Percentiles rank a stretch among this genome's conserved stretches.
Evolutionary conservation across 306 rosid species (phyloP).

Genomic region (Cucumis melo): DNA sequence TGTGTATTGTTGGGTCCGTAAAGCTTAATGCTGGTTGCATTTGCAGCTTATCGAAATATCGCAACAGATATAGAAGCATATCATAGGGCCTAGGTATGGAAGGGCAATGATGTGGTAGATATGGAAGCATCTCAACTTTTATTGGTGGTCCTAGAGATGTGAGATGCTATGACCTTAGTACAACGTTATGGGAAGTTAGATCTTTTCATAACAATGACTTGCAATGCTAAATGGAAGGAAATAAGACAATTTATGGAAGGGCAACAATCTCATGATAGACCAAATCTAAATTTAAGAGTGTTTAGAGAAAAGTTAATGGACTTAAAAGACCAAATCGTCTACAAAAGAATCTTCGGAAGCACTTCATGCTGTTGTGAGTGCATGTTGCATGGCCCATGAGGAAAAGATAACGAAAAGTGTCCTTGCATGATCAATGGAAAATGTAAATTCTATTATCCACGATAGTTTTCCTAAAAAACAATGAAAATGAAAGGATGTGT

Average conservation of each 20-base stretch:
- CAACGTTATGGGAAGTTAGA: not conserved
- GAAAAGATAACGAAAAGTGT: not conserved
- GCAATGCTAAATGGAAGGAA: not conserved
- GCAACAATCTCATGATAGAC: not conserved
- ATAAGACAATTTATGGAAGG: not conserved
- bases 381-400: not conserved
- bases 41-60: too few relatives aligned
- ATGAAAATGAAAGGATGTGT: not conserved
- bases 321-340: not conserved
- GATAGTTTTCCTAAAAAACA: not conserved
- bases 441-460: not conserved
- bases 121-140: too few relatives aligned
- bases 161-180: not conserved
- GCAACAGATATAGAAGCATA: too few relatives aligned
- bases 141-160: not conserved
- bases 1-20: too few relatives aligned
- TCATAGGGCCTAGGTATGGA: too few relatives aligned
- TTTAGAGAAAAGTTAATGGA: not conserved
- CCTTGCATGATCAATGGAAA: not conserved
- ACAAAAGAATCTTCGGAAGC: not conserved
- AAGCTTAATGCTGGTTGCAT: too few relatives aligned
- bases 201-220: not conserved
- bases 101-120: too few relatives aligned
- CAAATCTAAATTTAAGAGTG: not conserved
- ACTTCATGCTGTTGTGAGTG: not conserved